Percentiles rank a stretch among this genome's conserved stretches.
phyloP scores from a whole-genome alignment of 139 green algal genomes.

The Picocystis salinarum region DNA sequence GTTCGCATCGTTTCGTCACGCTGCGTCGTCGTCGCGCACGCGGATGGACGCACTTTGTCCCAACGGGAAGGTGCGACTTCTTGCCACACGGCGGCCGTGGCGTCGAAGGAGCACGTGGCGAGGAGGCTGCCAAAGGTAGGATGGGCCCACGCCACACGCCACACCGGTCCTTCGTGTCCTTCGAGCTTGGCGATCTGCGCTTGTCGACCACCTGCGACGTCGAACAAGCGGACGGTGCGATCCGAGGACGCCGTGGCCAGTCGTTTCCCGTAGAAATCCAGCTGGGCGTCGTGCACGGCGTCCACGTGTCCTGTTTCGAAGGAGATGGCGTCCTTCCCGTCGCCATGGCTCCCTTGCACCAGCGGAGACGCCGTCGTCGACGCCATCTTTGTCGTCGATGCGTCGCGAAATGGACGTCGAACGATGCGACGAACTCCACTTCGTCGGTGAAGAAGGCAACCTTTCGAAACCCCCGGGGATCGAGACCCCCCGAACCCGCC shows the following conservation, averaged over 20 bases:
- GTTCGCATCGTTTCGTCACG: too few species aligned
- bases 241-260: slow-evolving; percentile 85
- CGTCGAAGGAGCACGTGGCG: slow-evolving; percentile 80
- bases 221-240: slow-evolving; percentile 71
- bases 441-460: too few species aligned
- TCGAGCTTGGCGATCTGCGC: slow-evolving; percentile 46
- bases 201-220: slow-evolving; percentile 31
- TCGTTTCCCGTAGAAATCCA: slow-evolving; percentile 91
- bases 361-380: too few species aligned
- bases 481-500: too few species aligned
- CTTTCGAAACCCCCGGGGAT: too few species aligned
- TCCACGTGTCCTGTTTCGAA: slow-evolving; percentile 2
- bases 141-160: slow-evolving; percentile 76
- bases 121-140: slow-evolving; percentile 83
- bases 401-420: too few species aligned
- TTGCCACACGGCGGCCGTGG: slow-evolving; percentile 82
- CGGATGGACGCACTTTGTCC: too few species aligned
- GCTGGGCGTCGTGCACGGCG: slow-evolving; percentile 54
- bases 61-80: too few species aligned
- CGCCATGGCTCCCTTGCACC: slow-evolving; percentile 1
- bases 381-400: too few species aligned
- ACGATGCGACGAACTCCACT: too few species aligned
- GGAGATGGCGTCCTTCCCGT: not conserved
- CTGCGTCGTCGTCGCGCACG: too few species aligned
- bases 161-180: slow-evolving; percentile 84